A percentile compares a stretch with the other conserved stretches of the same genome.
phyloP scores from a whole-genome alignment of 495 filamentous ascomycete genomes.

The Lasiosphaeria miniovina region DNA sequence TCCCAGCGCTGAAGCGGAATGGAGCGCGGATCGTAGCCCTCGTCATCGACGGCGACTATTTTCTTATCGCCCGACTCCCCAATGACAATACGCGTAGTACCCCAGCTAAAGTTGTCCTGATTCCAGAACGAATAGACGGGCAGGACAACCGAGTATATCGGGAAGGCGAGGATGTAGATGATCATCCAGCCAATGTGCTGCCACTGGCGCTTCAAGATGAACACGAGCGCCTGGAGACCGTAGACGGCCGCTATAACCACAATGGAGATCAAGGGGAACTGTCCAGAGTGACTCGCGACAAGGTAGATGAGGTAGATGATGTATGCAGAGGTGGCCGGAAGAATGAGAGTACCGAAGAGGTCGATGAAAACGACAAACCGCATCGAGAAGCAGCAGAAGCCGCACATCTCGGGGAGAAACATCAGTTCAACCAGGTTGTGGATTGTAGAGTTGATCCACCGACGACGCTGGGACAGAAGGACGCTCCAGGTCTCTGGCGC shows the following conservation, averaged over 20 bases:
- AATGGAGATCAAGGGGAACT: conserved; percentile 82
- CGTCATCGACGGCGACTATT: conserved; percentile 81
- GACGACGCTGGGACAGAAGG: conserved; percentile 86
- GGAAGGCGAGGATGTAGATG: conserved; percentile 92
- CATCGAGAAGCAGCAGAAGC: conserved; percentile 99
- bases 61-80: conserved; percentile 89
- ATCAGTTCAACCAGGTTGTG: conserved; percentile 93
- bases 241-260: conserved; percentile 88
- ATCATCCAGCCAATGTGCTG: conserved; percentile 99
- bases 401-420: conserved; percentile 84
- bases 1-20: conserved; percentile 97
- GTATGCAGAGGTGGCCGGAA: conserved; percentile 88
- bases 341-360: conserved; percentile 87
- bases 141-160: conserved; percentile 87
- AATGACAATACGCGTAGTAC: conserved; percentile 95
- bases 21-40: conserved; percentile 82
- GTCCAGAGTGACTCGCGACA: conserved; percentile 66
- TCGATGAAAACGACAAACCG: conserved; percentile 96
- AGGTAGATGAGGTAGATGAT: conserved; percentile 85
- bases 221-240: conserved; percentile 91
- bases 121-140: conserved; percentile 99
- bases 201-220: conserved; percentile 95
- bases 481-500: conserved; percentile 93
- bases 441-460: conserved; percentile 98
- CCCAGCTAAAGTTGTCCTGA: conserved; percentile 97